Conservation (phyloP, 208 protist species). For the Acanthamoeba triangularis region DNA sequence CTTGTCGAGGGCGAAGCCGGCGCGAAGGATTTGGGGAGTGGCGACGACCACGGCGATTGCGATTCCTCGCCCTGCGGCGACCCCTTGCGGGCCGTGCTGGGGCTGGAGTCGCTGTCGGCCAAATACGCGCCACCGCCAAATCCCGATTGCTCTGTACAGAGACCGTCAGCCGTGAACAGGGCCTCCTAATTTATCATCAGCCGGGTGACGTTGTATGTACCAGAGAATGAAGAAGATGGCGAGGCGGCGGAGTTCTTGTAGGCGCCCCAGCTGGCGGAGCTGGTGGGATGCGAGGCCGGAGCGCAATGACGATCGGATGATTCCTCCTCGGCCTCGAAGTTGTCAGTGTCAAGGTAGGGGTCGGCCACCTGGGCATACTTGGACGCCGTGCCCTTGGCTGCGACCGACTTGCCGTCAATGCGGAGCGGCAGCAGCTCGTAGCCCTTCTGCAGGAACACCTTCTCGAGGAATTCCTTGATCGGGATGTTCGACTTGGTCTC, state of each 20-base stretch:
- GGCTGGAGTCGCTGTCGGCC: neutral
- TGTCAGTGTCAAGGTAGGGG: constrained; percentile 14
- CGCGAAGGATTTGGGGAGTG: neutral
- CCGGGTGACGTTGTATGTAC: neutral
- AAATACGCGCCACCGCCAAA: neutral
- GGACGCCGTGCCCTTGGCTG: constrained; percentile 37
- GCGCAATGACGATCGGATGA: neutral
- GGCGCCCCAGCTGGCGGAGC: neutral
- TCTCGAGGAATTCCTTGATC: constrained; percentile 60
- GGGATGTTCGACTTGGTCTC: constrained; percentile 61
- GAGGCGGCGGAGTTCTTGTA: neutral
- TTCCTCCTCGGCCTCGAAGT: neutral
- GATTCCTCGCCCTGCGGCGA: neutral
- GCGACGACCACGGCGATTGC: constrained; percentile 20
- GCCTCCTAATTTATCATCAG: no score
- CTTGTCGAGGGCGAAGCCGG: neutral
- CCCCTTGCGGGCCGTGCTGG: neutral
- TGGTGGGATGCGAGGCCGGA: neutral
- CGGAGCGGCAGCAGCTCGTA: constrained; percentile 30
- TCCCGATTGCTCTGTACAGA: neutral
- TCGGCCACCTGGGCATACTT: constrained; percentile 32
- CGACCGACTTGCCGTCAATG: constrained; percentile 38
- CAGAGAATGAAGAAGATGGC: neutral
- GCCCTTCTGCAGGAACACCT: constrained; percentile 55
- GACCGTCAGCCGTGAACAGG: no score